These are phyloP conservation scores for Stephanodiscus minutulus DNA, from an alignment of 108 stramenopile genomes.

Conservation along the genomic window DNA sequence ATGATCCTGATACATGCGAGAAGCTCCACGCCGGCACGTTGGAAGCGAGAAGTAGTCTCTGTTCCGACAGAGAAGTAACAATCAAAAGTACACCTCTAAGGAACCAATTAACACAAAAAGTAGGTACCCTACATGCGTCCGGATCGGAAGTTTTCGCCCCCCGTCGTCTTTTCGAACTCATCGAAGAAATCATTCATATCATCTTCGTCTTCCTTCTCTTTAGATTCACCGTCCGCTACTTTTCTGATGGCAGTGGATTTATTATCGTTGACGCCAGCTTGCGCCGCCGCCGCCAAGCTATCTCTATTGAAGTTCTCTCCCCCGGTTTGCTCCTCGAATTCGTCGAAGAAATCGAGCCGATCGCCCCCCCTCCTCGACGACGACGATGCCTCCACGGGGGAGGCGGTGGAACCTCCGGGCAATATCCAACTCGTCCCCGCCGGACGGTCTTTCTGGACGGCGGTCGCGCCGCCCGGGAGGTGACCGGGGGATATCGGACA, in stretches of 20 bases:
- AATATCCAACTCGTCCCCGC: slow-evolving; percentile 91
- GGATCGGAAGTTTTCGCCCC: slow-evolving; percentile 75
- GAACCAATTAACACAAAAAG: no score
- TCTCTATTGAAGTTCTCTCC: slow-evolving; percentile 69
- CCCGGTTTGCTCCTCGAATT: slow-evolving; percentile 71
- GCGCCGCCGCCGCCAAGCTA: slow-evolving; percentile 7
- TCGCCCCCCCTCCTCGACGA: background rate
- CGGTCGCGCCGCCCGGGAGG: slow-evolving; percentile 56
- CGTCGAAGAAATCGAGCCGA: slow-evolving; percentile 62
- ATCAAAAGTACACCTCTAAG: background rate
- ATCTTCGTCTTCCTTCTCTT: slow-evolving; percentile 41
- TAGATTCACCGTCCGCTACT: background rate
- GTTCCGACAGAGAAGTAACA: no score
- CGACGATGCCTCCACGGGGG: slow-evolving; percentile 21
- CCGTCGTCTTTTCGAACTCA: slow-evolving; percentile 80
- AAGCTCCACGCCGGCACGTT: no score
- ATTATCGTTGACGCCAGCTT: slow-evolving; percentile 14
- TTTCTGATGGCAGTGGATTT: background rate
- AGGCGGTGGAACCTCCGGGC: slow-evolving; percentile 75
- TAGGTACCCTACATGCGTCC: no score
- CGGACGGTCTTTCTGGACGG: slow-evolving; percentile 67
- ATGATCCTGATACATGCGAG: no score
- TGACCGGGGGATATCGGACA: slow-evolving; percentile 14
- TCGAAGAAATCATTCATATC: slow-evolving; percentile 84
- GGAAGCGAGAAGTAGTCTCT: no score